These are phyloP conservation scores for Paecilomyces fulvus DNA, from an alignment of 2,329 filamentous ascomycete genomes.

Conservation along the genomic window DNA sequence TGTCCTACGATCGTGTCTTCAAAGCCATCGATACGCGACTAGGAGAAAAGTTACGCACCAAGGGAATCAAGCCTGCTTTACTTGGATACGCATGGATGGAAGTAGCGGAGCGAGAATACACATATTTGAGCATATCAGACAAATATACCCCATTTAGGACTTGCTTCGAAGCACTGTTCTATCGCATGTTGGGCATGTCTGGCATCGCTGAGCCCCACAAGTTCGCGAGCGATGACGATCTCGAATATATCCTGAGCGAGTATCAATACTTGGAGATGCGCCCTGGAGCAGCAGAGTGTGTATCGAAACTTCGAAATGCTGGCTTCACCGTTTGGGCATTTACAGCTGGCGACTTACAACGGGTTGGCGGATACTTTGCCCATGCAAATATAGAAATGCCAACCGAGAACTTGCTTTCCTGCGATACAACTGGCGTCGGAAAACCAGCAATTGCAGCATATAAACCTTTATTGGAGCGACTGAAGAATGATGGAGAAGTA, in stretches of 20 bases:
- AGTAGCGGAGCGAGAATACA: conserved; percentile 38
- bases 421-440: conserved; percentile 40
- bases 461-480: conserved; percentile 32
- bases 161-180: conserved; percentile 35
- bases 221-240: conserved; percentile 32
- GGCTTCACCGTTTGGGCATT: conserved; percentile 49
- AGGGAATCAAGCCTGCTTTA: conserved; percentile 27
- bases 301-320: conserved; percentile 33
- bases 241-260: conserved; percentile 27
- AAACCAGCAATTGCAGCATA: conserved; percentile 46
- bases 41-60: conserved; percentile 24
- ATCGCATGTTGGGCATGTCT: conserved; percentile 33
- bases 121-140: conserved; percentile 35
- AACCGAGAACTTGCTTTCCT: conserved; percentile 43
- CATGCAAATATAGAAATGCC: conserved; percentile 43
- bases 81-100: conserved; percentile 40
- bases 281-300: conserved; percentile 27
- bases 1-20: conserved; percentile 37
- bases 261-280: conserved; percentile 28
- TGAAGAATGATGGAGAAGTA: conserved; percentile 31
- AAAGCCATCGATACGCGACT: conserved; percentile 28
- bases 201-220: conserved; percentile 31
- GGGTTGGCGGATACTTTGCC: conserved; percentile 48
- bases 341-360: conserved; percentile 43
- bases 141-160: conserved; percentile 34